Evolutionary conservation across 192 early-diverging fungal genomes (phyloP).

Genomic region (Coemansia sp.): DNA sequence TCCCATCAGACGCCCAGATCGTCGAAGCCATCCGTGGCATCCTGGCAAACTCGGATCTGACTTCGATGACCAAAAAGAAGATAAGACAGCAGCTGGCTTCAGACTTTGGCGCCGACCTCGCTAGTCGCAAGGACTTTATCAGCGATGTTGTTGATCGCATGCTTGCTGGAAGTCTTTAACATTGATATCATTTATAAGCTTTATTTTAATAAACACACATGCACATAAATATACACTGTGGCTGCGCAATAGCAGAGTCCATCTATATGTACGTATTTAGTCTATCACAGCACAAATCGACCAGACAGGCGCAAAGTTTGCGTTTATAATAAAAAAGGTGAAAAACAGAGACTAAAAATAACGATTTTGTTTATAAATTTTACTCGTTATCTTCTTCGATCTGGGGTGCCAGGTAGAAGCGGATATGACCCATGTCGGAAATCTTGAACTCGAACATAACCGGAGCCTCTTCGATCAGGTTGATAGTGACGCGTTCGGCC

Average conservation of each 20-base stretch:
- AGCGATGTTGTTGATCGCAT: slow-evolving; percentile 60
- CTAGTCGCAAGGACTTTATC: slow-evolving; percentile 68
- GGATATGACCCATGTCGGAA: slow-evolving; percentile 83
- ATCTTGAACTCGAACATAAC: slow-evolving; percentile 93
- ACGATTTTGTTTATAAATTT: neutral
- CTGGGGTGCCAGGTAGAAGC: slow-evolving; percentile 91
- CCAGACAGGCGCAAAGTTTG: too few species aligned
- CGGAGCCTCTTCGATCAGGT: slow-evolving; percentile 84
- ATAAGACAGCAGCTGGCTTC: slow-evolving; percentile 56
- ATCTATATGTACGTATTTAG: too few species aligned
- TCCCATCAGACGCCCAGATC: slow-evolving; percentile 56
- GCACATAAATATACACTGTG: too few species aligned
- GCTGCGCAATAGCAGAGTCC: too few species aligned
- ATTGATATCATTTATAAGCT: too few species aligned
- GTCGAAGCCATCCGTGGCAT: slow-evolving; percentile 66
- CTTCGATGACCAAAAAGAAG: slow-evolving; percentile 76
- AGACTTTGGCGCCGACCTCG: slow-evolving; percentile 71
- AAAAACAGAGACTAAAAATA: neutral
- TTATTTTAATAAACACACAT: too few species aligned
- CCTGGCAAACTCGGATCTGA: slow-evolving; percentile 66
- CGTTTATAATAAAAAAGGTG: too few species aligned
- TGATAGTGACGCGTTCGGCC: slow-evolving; percentile 71
- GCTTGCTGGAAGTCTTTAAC: too few species aligned
- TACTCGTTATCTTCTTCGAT: slow-evolving; percentile 67
- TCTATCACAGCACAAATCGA: too few species aligned